These are phyloP conservation scores for Aspergillus vadensis DNA, from an alignment of 2,329 filamentous ascomycete genomes.

Conservation along the genomic window DNA sequence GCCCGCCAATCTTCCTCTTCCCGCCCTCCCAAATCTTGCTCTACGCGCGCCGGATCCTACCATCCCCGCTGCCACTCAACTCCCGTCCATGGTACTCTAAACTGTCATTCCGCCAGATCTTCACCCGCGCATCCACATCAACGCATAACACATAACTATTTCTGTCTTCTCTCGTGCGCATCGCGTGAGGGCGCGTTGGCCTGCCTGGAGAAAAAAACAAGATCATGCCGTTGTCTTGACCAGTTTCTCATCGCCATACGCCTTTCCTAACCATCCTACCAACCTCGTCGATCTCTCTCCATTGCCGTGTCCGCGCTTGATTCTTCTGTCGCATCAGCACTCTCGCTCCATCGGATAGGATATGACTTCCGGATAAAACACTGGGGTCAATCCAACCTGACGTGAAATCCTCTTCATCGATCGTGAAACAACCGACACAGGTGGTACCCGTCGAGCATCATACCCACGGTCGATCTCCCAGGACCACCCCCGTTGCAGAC, in stretches of 20 bases:
- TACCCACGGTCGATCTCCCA: slow-evolving; percentile 3
- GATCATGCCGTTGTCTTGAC: slow-evolving; percentile 16
- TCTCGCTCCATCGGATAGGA: not conserved
- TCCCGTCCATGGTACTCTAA: slow-evolving; percentile 6
- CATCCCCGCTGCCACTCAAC: not conserved
- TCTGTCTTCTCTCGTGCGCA: not conserved
- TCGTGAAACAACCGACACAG: slow-evolving; percentile 18
- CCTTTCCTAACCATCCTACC: too few species aligned
- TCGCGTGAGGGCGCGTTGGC: slow-evolving; percentile 5
- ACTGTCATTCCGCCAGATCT: not conserved
- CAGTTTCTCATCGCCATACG: not conserved
- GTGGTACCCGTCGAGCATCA: not conserved
- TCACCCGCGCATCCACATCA: not conserved
- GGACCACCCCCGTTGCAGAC: not conserved
- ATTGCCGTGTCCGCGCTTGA: too few species aligned
- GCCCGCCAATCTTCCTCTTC: not conserved
- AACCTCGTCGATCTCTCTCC: too few species aligned
- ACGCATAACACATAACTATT: not conserved
- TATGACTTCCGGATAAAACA: not conserved
- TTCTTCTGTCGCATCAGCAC: not conserved
- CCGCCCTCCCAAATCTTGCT: not conserved
- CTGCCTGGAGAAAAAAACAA: not conserved
- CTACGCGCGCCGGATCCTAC: not conserved
- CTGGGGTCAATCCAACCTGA: not conserved
- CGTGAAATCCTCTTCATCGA: slow-evolving; percentile 12